Percentiles rank a stretch among this genome's conserved stretches.
phyloP scores from a whole-genome alignment of 306 rosid genomes.

The Dryas drummondii region DNA sequence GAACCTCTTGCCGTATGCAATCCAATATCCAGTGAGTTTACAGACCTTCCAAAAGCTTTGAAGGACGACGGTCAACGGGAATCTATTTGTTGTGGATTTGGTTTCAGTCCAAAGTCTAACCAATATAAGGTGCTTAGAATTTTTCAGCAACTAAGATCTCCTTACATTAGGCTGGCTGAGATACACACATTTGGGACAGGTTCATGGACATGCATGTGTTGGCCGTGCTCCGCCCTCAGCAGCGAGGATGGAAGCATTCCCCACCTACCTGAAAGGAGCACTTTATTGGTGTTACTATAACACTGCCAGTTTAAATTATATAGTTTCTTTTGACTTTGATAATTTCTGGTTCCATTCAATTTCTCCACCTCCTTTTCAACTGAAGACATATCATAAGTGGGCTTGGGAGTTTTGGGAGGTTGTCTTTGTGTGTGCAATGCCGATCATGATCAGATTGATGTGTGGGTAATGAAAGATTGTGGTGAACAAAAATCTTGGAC shows the following conservation, averaged over 20 bases:
- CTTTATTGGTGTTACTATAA: constrained; percentile 12
- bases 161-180: neutral
- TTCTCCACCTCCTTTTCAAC: constrained; percentile 1
- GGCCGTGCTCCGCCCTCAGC: neutral
- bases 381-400: neutral
- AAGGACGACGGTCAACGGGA: neutral
- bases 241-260: neutral
- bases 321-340: constrained; percentile 16
- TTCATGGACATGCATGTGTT: constrained; percentile 3
- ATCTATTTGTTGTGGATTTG: neutral
- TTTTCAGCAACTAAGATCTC: neutral
- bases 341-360: constrained; percentile 22
- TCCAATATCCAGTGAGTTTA: constrained; percentile 19
- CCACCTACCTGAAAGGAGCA: constrained; percentile 21
- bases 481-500: constrained; percentile 3
- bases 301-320: neutral
- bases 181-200: constrained; percentile 20
- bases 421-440: neutral
- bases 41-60: neutral
- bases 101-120: constrained; percentile 10
- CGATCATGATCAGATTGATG: neutral
- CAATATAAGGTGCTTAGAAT: constrained; percentile 14
- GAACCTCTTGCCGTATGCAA: constrained; percentile 2
- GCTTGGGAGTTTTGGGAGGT: constrained; percentile 13
- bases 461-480: constrained; percentile 6